Conservation (phyloP, 2,329 filamentous ascomycete genomes). For the Apiospora hydei region DNA sequence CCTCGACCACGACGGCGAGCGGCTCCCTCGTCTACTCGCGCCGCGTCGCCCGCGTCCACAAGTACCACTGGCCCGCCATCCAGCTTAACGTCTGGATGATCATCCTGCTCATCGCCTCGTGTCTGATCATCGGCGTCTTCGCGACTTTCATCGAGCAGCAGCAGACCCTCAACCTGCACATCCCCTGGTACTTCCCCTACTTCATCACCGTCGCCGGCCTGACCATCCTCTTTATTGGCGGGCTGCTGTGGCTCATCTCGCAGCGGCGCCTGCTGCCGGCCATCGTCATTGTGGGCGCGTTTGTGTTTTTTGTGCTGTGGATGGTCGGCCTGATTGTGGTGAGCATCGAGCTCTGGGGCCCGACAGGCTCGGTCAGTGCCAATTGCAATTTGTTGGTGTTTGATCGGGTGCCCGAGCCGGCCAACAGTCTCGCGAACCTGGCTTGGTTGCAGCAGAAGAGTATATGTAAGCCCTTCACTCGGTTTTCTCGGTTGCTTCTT, state of each 20-base stretch:
- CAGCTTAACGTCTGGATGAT: constrained; percentile 74
- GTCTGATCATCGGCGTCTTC: constrained; percentile 68
- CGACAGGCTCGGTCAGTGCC: constrained; percentile 62
- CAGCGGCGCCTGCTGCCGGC: constrained; percentile 66
- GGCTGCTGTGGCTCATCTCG: constrained; percentile 69
- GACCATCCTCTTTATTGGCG: constrained; percentile 69
- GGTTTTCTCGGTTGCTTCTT: no score
- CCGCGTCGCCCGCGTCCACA: constrained; percentile 56
- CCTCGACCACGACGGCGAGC: constrained; percentile 19
- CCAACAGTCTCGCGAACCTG: constrained; percentile 61
- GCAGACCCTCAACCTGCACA: constrained; percentile 57
- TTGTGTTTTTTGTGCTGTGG: constrained; percentile 73
- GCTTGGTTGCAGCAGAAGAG: constrained; percentile 70
- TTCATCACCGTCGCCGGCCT: constrained; percentile 66
- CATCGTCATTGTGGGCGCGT: constrained; percentile 69
- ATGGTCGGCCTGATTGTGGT: constrained; percentile 69
- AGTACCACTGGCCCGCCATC: constrained; percentile 73
- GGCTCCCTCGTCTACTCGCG: constrained; percentile 53
- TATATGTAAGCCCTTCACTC: constrained; percentile 59
- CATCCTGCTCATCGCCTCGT: constrained; percentile 67
- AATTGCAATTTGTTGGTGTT: constrained; percentile 68
- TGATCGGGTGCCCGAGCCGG: constrained; percentile 52
- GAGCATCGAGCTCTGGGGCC: constrained; percentile 69
- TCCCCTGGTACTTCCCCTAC: constrained; percentile 76
- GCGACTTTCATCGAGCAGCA: constrained; percentile 64